Evolutionary conservation across 495 filamentous ascomycete genomes (phyloP), one percentile per base, ranked within the genome.

Genomic region (Aspergillus egyptiacus): DNA sequence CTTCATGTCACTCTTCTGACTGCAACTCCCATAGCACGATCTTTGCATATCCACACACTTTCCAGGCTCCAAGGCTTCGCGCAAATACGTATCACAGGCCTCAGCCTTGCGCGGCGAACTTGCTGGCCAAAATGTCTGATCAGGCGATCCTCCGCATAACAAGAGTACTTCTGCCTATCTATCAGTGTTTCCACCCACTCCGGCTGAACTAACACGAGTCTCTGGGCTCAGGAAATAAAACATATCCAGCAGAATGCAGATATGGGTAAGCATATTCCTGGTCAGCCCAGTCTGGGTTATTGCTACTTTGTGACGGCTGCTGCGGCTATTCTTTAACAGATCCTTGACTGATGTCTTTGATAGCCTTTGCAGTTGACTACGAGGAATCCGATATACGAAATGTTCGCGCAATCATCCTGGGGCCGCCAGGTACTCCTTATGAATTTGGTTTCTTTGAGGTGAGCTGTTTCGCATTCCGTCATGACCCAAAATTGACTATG

Each of bases 361-460:
- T 45, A 93, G 89, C 90, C 20, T 77, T 96, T 53, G 87, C 89
- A 14, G 88, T 96, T 47, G 82, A 83, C 30, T 95, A 85, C 59
- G 74, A 83, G 27, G 93, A 97, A 61, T 79, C 79, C 48, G 89
- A 98, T 66, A 84, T 96, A 39, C 84, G 90, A 25, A 84, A 91
- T 51, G 85, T 98, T 33, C 83, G 80, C 55, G 94, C 91, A 27
- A 66, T 97, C 39, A 87, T 98, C 51, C 79, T 98, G 45, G 93
- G 93, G 0, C 91, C 94, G 6, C 90, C 93, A 39, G 91, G 91
- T 45, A 95, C 93, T 0, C 91, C 93, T 0, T 98, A 98, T 64
- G 89, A 96, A 57, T 94, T 95, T 60, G 93, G 91, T 3, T 96
- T 95, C 74, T 98, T 95, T 59, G 87, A 95, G 80, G 89, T 91